Evolutionary conservation across 768 basidiomycete genomes (phyloP), one percentile per base, ranked within the genome.

Genomic region (Collybia nuda): DNA sequence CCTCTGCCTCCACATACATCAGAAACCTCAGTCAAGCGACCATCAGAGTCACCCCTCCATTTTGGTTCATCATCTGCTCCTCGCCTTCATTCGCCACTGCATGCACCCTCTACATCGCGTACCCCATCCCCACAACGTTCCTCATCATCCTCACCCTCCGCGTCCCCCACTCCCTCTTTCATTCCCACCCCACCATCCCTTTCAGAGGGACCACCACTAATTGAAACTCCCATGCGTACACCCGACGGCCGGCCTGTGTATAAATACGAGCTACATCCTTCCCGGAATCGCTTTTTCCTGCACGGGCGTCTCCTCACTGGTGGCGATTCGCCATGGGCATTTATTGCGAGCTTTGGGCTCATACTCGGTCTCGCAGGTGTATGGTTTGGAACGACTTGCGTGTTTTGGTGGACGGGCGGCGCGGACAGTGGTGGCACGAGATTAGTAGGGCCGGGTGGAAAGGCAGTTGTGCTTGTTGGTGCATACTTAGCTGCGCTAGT

Each of bases 351-450:
- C 6, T 69, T 95, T 43, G 62, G 66, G 1, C 47, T 96, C 18
- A 70, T 87, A 22, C 62, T 93, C 21, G 76, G 76, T 2, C 76
- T 98, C 40, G 73, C 89, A 2, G 91, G 85, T 0, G 67, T 88
- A 7, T 99, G 92, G 90, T 83, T 97, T 55, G 89, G 84, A 8
- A 92, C 92, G 21, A 94, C 93, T 0, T 88, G 85, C 40, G 83
- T 86, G 15, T 96, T 86, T 82, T 86, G 95, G 80, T 98, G 95
- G 94, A 32, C 32, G 12, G 32, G 32, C 9, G 32, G 32, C 12
- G 32, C 12, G 14, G 32, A 11, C 32, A 32, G 14, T 32, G 9
- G 12, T 32, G 32, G 32, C 57, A 76, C 84, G 51, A 88, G 90
- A 43, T 80, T 85, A 5, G 85, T 82, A 4, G 51, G 46, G 1